phyloP scores from a whole-genome alignment of 1,284 basidiomycete genomes.

The Schizophyllum amplum region DNA sequence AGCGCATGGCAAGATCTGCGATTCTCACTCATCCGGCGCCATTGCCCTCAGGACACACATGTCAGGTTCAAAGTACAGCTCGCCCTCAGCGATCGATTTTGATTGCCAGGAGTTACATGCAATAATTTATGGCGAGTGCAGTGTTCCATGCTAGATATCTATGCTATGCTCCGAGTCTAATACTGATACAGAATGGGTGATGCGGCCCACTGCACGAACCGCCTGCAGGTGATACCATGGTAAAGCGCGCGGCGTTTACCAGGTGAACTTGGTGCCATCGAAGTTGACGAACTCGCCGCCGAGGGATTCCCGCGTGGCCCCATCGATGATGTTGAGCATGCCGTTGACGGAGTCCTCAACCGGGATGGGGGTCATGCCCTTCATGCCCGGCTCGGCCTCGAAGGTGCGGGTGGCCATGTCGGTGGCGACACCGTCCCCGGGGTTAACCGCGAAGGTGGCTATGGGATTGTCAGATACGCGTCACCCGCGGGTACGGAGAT shows the following conservation, averaged over 20 bases:
- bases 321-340: background rate
- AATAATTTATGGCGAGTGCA: too few relatives aligned
- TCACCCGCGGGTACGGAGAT: background rate
- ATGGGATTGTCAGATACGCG: background rate
- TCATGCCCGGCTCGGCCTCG: background rate
- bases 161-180: too few relatives aligned
- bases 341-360: constrained; percentile 1
- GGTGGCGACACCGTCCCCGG: constrained; percentile 1
- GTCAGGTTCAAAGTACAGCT: too few relatives aligned
- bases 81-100: too few relatives aligned
- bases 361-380: background rate
- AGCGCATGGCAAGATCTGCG: too few relatives aligned
- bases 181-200: background rate
- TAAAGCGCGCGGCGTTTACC: background rate
- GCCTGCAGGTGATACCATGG: background rate
- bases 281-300: background rate
- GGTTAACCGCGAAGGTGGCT: background rate
- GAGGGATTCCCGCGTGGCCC: background rate
- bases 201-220: background rate
- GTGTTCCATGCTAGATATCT: too few relatives aligned
- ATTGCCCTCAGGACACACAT: too few relatives aligned
- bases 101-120: too few relatives aligned
- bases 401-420: constrained; percentile 1
- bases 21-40: too few relatives aligned
- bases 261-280: background rate